phyloP scores from a whole-genome alignment of 2,329 filamentous ascomycete genomes.

The Trichoderma afroharzianum region DNA sequence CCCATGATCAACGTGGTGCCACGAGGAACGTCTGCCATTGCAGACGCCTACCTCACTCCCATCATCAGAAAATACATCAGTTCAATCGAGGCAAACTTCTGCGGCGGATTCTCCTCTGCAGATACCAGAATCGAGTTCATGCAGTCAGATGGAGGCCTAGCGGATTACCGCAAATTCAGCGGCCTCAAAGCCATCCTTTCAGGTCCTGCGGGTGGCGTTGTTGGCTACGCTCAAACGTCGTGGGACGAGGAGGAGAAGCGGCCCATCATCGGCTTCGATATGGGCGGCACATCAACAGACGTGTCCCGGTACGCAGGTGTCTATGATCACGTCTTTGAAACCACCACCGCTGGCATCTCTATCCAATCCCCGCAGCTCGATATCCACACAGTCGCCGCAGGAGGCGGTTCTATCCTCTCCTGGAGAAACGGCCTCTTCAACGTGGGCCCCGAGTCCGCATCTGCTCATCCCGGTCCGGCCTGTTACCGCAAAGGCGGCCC shows the following conservation, averaged over 20 bases:
- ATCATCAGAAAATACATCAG: constrained; percentile 36
- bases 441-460: constrained; percentile 68
- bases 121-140: constrained; percentile 65
- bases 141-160: constrained; percentile 56
- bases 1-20: constrained; percentile 45
- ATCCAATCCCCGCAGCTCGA: constrained; percentile 78
- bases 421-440: constrained; percentile 71
- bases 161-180: constrained; percentile 60
- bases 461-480: constrained; percentile 67
- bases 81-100: constrained; percentile 35
- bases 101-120: constrained; percentile 31
- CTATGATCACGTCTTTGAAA: constrained; percentile 58
- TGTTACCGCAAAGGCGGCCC: constrained; percentile 72
- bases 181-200: constrained; percentile 68
- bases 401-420: constrained; percentile 67
- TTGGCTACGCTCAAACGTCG: constrained; percentile 70
- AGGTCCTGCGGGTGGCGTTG: constrained; percentile 73
- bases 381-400: constrained; percentile 77
- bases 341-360: constrained; percentile 72
- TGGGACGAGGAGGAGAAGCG: constrained; percentile 64
- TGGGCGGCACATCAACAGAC: constrained; percentile 68
- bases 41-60: constrained; percentile 43
- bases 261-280: constrained; percentile 75
- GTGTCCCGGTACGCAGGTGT: constrained; percentile 61
- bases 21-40: constrained; percentile 40